Conservation (phyloP, 2,329 filamentous ascomycete species). For the Fusarium solani-melongenae region DNA sequence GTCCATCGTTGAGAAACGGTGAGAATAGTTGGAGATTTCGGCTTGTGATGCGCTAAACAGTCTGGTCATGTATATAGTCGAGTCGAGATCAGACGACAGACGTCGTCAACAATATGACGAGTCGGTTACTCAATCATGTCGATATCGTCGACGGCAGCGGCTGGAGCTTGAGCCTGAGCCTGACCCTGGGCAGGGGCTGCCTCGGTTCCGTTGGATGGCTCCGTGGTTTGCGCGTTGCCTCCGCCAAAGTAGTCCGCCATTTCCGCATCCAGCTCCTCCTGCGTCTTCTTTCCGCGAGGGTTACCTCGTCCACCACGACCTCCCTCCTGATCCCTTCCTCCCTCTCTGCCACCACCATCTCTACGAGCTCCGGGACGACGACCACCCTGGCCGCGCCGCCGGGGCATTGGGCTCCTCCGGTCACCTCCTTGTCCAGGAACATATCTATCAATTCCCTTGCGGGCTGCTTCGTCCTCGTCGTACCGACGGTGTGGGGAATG, state of each 20-base stretch:
- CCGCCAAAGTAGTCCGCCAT: constrained; percentile 92
- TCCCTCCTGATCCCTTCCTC: constrained; percentile 49
- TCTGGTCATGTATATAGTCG: constrained; percentile 40
- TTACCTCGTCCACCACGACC: constrained; percentile 55
- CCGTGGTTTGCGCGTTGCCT: constrained; percentile 50
- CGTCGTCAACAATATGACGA: constrained; percentile 16
- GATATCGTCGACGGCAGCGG: constrained; percentile 64
- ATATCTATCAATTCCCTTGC: constrained; percentile 82
- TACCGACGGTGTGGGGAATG: constrained; percentile 60
- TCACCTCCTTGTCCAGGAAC: constrained; percentile 70
- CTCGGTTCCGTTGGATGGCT: constrained; percentile 38
- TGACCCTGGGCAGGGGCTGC: constrained; percentile 44
- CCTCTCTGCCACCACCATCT: constrained; percentile 51
- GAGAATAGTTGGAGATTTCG: constrained; percentile 30
- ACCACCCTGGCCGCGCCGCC: constrained; percentile 58
- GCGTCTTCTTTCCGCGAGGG: constrained; percentile 81
- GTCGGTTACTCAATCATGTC: constrained; percentile 74
- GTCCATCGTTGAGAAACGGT: constrained; percentile 10
- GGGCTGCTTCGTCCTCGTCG: constrained; percentile 67
- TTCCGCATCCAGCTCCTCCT: constrained; percentile 93
- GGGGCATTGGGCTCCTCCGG: constrained; percentile 69
- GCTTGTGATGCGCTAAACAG: constrained; percentile 33
- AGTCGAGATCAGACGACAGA: constrained; percentile 21
- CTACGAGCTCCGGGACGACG: constrained; percentile 61
- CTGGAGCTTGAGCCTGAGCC: constrained; percentile 39